Evolutionary conservation across 2,329 filamentous ascomycete genomes (phyloP), one percentile per base, ranked within the genome.

Genomic region (Exophiala lecanii-corni): DNA sequence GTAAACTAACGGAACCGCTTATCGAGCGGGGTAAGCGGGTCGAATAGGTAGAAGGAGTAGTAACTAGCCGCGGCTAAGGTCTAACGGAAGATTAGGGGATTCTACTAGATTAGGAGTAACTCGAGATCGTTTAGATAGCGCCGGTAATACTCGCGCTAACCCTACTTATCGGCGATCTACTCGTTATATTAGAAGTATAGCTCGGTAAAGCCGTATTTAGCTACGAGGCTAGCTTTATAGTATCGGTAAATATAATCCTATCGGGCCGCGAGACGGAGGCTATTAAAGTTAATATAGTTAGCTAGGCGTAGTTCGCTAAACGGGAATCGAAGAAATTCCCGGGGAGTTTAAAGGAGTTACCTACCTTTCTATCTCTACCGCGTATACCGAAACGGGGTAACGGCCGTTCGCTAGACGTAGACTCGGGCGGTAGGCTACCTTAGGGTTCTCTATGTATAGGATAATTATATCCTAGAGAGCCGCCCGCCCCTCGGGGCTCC

Each of bases 141-240:
- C 44, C 46, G 46, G 43, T 43, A 57, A 42, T 56, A 40, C 34
- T 41, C 26, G 25, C 37, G 34, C 51, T 36, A 56, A 40, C 43
- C 45, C 36, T 48, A 23, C 39, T 39, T 25, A 20, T 28, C 23
- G 31, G 43, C 48, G 40, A 57, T 49, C 55, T 42, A 58, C 23
- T 55, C 18, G 38, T 53, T 45, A 37, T 38, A 58, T 16, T 46
- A 17, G 39, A 57, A 57, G 43, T 41, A 57, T 19, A 57, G 44
- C 45, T 57, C 45, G 20, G 50, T 37, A 50, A 51, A 50, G 43
- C 47, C 33, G 30, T 50, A 40, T 48, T 48, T 47, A 13, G 20
- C 42, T 39, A 40, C 20, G 28, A 47, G 36, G 34, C 39, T 30
- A 13, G 35, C 43, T 39, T 55, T 53, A 34, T 49, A 43, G 41